Evolutionary conservation across 495 filamentous ascomycete species (phyloP).

Genomic region (Xanthoparmelia taractica): DNA sequence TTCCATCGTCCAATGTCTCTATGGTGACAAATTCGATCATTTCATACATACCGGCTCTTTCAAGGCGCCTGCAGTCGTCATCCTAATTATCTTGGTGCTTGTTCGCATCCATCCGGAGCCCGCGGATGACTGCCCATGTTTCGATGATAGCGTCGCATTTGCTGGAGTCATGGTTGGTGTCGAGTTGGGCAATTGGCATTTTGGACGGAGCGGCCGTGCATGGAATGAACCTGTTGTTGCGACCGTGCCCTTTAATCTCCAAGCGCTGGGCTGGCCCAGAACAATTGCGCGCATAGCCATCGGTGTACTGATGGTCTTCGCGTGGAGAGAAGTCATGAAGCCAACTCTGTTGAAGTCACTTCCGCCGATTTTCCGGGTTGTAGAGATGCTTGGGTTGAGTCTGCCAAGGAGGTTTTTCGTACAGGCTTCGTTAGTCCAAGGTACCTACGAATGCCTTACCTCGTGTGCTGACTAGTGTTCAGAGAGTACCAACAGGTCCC

Average conservation of each 20-base stretch:
- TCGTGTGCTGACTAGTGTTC: conserved; percentile 7
- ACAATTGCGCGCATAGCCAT: conserved; percentile 59
- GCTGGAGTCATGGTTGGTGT: conserved; percentile 79
- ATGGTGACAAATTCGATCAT: conserved; percentile 56
- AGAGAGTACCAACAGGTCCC: conserved; percentile 84
- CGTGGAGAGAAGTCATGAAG: conserved; percentile 84
- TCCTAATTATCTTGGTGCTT: conserved; percentile 59
- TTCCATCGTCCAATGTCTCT: conserved; percentile 63
- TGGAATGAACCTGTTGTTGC: conserved; percentile 52
- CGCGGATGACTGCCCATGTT: conserved; percentile 94
- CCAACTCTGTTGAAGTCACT: conserved; percentile 66
- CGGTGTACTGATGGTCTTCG: conserved; percentile 75
- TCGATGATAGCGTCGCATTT: conserved; percentile 93
- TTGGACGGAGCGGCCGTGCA: conserved; percentile 46
- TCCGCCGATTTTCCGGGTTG: conserved; percentile 77
- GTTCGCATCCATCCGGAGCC: conserved; percentile 92
- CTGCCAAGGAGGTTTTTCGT: conserved; percentile 84
- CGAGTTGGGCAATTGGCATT: conserved; percentile 75
- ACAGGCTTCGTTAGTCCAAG: conserved; percentile 62
- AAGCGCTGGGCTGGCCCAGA: conserved; percentile 53
- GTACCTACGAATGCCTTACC: conserved; percentile 1
- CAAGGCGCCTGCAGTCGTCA: conserved; percentile 50
- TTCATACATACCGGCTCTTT: conserved; percentile 54
- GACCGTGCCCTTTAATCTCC: conserved; percentile 57
- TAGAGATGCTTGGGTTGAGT: conserved; percentile 69